Evolutionary conservation across 2,329 filamentous ascomycete genomes (phyloP), one percentile per base, ranked within the genome.

Genomic region (Neonectria sp.): DNA sequence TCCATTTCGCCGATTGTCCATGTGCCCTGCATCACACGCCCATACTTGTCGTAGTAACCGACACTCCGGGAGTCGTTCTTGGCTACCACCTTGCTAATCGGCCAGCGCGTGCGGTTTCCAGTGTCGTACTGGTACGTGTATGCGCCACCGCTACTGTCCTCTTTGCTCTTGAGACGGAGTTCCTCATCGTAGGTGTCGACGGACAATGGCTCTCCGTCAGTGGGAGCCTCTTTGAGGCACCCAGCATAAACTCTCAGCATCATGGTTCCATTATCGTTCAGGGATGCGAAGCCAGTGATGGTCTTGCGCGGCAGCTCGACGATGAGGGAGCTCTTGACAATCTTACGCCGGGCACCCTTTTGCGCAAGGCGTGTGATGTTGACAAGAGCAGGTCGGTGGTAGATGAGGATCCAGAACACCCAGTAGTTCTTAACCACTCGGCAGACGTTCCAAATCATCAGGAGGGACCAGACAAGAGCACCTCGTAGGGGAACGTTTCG

Each of bases 1-100:
- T 71, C 60, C 6, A 45, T 29, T 4, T 64, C 61, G 2, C 31
- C 64, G 27, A n/a, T 37, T n/a, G 49, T 60, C 46, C 53, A 65
- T 1, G 60, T 71, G 48, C 70, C 70, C 7, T 40, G 60, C 1
- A 43, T 45, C 6, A 71, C 51, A n/a, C 70, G 65, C n/a, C 70
- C 70, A 25, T 71, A 48, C 29, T 71, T 49, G 27, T 71, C 70
- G 4, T 71, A 71, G 49, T 65, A 67, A 17, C 70, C 70, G 12
- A 65, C 55, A 12, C 57, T 71, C 3, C 31, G 33, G 7, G 57
- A n/a, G 6, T 52, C 60, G 8, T 59, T 37, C 8, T 43, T 55
- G 25, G 67, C 68, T 2, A 49, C 52, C 7, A 67, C 65, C 31
- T 69, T 60, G 33, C 43, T 58, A 1, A 61, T 31, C 4, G 70